These are phyloP conservation scores for Pseudogymnoascus sp. DNA, from an alignment of 2,329 filamentous ascomycete species.

Conservation along the genomic window DNA sequence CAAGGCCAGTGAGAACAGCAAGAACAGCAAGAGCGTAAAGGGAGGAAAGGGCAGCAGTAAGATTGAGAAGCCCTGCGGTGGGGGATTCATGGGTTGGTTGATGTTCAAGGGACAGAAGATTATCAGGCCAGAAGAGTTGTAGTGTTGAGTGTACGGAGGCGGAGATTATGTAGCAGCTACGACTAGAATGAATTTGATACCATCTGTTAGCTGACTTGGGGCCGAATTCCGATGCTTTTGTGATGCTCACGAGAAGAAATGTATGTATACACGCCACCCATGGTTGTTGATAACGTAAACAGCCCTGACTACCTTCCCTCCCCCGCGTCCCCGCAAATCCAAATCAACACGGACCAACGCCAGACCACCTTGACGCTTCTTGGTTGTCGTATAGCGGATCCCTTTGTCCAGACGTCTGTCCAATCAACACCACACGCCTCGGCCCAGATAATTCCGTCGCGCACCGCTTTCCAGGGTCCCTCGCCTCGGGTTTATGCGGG, in stretches of 20 bases:
- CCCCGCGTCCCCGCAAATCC: background rate
- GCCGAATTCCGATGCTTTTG: background rate
- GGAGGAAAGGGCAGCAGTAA: background rate
- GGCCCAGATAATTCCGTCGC: background rate
- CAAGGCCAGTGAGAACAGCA: background rate
- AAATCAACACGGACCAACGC: background rate
- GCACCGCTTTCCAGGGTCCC: background rate
- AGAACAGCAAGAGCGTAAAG: background rate
- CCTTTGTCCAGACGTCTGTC: background rate
- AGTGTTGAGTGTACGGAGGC: background rate
- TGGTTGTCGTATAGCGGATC: constrained; percentile 1
- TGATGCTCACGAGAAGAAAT: background rate
- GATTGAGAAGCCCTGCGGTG: background rate
- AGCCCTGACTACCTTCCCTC: background rate
- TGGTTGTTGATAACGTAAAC: background rate
- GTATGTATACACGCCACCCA: background rate
- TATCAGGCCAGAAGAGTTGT: constrained; percentile 7
- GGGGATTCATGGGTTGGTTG: constrained; percentile 10
- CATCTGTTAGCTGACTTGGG: background rate
- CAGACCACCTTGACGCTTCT: background rate
- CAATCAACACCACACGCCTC: background rate
- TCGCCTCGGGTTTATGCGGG: constrained; percentile 5
- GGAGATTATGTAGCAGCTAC: background rate
- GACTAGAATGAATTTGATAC: background rate
- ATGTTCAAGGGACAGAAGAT: constrained; percentile 11